These are phyloP conservation scores for Mucor irregularis DNA, from an alignment of 371 early-diverging fungal genomes.

Conservation along the genomic window DNA sequence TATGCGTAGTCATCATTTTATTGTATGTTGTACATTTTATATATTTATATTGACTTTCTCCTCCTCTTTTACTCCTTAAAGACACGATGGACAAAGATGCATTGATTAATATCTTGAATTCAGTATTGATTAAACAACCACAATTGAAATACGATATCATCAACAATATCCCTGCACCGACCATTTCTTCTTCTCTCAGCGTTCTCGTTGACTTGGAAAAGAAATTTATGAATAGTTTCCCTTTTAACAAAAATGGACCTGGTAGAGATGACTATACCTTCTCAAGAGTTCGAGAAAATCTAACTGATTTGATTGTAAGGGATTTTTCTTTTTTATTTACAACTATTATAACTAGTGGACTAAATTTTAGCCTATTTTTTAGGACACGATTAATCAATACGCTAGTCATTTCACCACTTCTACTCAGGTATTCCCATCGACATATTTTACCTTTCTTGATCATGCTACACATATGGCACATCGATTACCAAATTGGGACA, in stretches of 20 bases:
- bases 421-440: slow-evolving; percentile 68
- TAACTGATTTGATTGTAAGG: slow-evolving; percentile 71
- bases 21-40: neutral
- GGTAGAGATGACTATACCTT: slow-evolving; percentile 86
- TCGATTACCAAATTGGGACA: slow-evolving; percentile 86
- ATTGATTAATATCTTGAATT: slow-evolving; percentile 70
- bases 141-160: slow-evolving; percentile 70
- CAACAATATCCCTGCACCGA: slow-evolving; percentile 84
- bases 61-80: slow-evolving; percentile 27
- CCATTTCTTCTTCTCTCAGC: slow-evolving; percentile 72
- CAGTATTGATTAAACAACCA: slow-evolving; percentile 74
- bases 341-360: neutral
- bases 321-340: neutral
- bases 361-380: neutral
- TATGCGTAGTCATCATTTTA: slow-evolving; percentile 13
- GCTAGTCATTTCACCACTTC: slow-evolving; percentile 84
- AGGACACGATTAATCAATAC: slow-evolving; percentile 81
- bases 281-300: slow-evolving; percentile 77
- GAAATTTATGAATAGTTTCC: slow-evolving; percentile 74
- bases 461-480: slow-evolving; percentile 73
- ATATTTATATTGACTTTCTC: neutral
- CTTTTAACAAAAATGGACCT: slow-evolving; percentile 82
- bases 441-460: slow-evolving; percentile 78
- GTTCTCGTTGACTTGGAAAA: slow-evolving; percentile 72
- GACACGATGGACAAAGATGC: slow-evolving; percentile 73